Evolutionary conservation across 352 stramenopile genomes (phyloP).

Genomic region (Phytopythium oedochilum): DNA sequence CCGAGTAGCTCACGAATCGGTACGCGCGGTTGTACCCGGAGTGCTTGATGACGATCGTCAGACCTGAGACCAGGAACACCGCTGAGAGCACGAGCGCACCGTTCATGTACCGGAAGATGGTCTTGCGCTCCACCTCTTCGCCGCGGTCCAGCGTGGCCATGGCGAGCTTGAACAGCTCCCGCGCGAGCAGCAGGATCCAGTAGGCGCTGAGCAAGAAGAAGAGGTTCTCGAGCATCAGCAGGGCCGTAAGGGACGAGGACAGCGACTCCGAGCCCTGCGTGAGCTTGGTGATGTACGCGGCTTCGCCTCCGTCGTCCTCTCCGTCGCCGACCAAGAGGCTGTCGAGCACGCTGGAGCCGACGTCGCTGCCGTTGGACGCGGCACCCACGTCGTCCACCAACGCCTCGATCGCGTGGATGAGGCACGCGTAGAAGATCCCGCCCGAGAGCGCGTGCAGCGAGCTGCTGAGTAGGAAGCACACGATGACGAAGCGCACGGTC

Average conservation of each 20-base stretch:
- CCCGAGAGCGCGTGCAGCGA: slow-evolving; percentile 43
- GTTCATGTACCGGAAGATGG: slow-evolving; percentile 43
- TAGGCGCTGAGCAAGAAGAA: slow-evolving; percentile 63
- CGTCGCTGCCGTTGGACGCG: slow-evolving; percentile 6
- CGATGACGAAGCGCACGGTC: slow-evolving; percentile 69
- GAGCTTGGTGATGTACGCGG: slow-evolving; percentile 57
- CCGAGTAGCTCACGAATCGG: slow-evolving; percentile 49
- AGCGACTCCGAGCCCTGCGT: slow-evolving; percentile 38
- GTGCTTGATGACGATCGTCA: slow-evolving; percentile 40
- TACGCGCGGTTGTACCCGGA: slow-evolving; percentile 47
- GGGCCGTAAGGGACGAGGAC: slow-evolving; percentile 30
- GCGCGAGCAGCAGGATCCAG: slow-evolving; percentile 57
- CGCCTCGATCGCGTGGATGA: slow-evolving; percentile 30
- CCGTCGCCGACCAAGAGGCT: slow-evolving; percentile 25
- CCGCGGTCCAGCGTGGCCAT: slow-evolving; percentile 56
- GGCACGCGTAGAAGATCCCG: slow-evolving; percentile 49
- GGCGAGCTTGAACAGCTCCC: slow-evolving; percentile 56
- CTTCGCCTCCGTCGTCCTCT: slow-evolving; percentile 45
- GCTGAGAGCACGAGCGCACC: slow-evolving; percentile 25
- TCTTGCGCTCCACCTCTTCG: slow-evolving; percentile 33
- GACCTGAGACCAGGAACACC: slow-evolving; percentile 23
- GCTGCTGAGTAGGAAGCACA: slow-evolving; percentile 51
- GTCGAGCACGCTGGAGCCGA: slow-evolving; percentile 6
- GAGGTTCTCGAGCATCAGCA: slow-evolving; percentile 54
- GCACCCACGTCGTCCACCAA: slow-evolving; percentile 13